A percentile compares a stretch with the other conserved stretches of the same genome.
Conservation (phyloP, 2,329 filamentous ascomycete species). For the Remersonia thermophila region DNA sequence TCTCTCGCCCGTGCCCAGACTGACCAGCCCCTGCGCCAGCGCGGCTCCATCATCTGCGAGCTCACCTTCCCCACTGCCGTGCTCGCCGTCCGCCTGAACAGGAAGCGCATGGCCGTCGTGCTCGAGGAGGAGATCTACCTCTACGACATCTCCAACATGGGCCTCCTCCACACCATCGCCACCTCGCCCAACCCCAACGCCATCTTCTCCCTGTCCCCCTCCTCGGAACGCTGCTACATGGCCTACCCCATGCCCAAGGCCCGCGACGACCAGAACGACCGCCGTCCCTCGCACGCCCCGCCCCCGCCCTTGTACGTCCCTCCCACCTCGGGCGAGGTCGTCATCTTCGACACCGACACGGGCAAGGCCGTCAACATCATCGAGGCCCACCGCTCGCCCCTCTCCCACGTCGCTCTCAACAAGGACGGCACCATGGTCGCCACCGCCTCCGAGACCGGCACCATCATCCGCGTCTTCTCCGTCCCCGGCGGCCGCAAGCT, state of each 20-base stretch:
- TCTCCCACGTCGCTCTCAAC: constrained; percentile 85
- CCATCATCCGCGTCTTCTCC: constrained; percentile 91
- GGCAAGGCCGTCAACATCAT: constrained; percentile 91
- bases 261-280: constrained; percentile 45
- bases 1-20: neutral
- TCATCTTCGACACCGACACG: constrained; percentile 82
- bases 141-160: constrained; percentile 99
- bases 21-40: constrained; percentile 26
- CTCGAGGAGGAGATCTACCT: constrained; percentile 95
- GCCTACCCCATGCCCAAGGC: constrained; percentile 80
- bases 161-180: constrained; percentile 78
- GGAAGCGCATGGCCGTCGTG: constrained; percentile 85
- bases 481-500: constrained; percentile 84
- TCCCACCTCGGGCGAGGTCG: constrained; percentile 79
- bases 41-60: constrained; percentile 83
- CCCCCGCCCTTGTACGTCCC: constrained; percentile 66
- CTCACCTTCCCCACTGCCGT: constrained; percentile 97
- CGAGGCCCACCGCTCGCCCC: constrained; percentile 81
- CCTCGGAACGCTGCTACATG: constrained; percentile 90
- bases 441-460: constrained; percentile 93
- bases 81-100: constrained; percentile 82
- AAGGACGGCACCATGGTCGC: constrained; percentile 84
- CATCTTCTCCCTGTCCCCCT: constrained; percentile 85
- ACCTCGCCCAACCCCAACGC: constrained; percentile 88
- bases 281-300: constrained; percentile 69